Base-by-base conservation (phyloP, 2,329 filamentous ascomycete genomes). In the Alternaria triticimaculans region DNA sequence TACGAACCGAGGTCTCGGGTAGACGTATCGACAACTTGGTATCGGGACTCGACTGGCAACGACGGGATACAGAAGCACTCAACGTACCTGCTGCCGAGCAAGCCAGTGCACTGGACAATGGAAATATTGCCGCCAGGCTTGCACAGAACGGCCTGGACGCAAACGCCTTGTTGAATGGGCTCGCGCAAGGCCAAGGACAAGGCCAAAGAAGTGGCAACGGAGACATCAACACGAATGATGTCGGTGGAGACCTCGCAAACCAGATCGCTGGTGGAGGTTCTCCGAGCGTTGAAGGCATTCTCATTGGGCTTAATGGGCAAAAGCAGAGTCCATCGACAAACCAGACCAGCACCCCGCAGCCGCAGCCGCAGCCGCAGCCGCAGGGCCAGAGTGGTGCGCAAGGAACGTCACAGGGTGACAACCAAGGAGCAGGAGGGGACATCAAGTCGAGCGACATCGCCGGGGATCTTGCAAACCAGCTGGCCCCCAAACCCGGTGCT, bases 21-120 rank as follows among this genome's bases (percentile, higher is more conserved):
- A 70, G 67, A 51, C 72, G 71, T 49, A 64, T 75, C 2, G 68
- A 75, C 41, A 66, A 77, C 46, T 64, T 76, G 21, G 48, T 71
- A 20, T 71, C 71, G 60, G 74, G 73, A 10, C 61, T 73, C 25
- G 71, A 66, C 26, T 65, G 68, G 61, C 57, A 61, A 43, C 65
- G 56, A 46, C 18, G 49, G 20, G 62, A 71, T 28, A 58, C 44
- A 59, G 69, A 60, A 55, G 67, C 61, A 41, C 41, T 70, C 43
- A 63, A 68, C 46, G 33, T 65, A 55, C 55, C 63, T 15, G 51
- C 56, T 4, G 51, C 51, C 41, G 60, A 56, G 20, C 62, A 60
- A 51, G 58, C 48, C 26, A 69, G 66, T 30, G 21, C 46, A 54
- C 33, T 67, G n/a, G 62, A 67, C 21, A 60, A 51, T 23, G 58